A percentile compares a stretch with the other conserved stretches of the same genome.
These are phyloP conservation scores for Phytopythium vexans DNA, from an alignment of 352 stramenopile species.

Conservation along the genomic window DNA sequence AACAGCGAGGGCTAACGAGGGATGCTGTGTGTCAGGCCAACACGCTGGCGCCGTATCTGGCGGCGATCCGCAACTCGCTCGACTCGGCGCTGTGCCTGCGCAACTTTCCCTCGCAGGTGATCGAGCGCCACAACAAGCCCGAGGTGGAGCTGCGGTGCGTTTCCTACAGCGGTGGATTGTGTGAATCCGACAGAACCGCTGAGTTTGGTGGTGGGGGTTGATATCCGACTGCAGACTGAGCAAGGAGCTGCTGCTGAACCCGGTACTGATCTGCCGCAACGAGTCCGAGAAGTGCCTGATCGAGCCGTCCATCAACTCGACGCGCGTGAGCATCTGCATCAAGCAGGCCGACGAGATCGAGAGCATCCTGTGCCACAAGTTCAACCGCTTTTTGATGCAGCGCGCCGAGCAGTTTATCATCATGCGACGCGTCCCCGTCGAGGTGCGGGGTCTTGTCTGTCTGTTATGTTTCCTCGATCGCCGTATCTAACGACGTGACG, in stretches of 20 bases:
- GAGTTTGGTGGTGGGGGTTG: background rate
- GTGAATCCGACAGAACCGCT: background rate
- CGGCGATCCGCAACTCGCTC: slow-evolving; percentile 90
- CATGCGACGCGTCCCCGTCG: slow-evolving; percentile 89
- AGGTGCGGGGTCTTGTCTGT: slow-evolving; percentile 18
- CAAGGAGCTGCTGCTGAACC: slow-evolving; percentile 94
- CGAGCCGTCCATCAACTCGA: slow-evolving; percentile 94
- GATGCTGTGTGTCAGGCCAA: slow-evolving; percentile 39
- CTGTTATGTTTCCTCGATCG: too few species aligned
- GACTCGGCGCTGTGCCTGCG: slow-evolving; percentile 90
- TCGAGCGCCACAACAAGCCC: slow-evolving; percentile 97
- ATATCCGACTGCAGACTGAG: slow-evolving; percentile 47
- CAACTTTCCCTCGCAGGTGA: slow-evolving; percentile 96
- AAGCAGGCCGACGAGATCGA: slow-evolving; percentile 96
- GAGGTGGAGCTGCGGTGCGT: slow-evolving; percentile 91
- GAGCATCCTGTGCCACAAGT: slow-evolving; percentile 93
- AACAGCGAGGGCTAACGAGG: too few species aligned
- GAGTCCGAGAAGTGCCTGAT: slow-evolving; percentile 94
- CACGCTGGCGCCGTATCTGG: slow-evolving; percentile 91
- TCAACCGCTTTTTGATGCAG: slow-evolving; percentile 96
- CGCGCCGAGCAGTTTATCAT: slow-evolving; percentile 95
- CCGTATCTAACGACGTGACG: background rate
- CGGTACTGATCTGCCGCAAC: slow-evolving; percentile 92
- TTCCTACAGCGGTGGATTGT: background rate
- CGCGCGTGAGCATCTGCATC: slow-evolving; percentile 94